A percentile compares a stretch with the other conserved stretches of the same genome.
phyloP scores from a whole-genome alignment of 257 asterid genomes.

The Thymus mandschuricus region DNA sequence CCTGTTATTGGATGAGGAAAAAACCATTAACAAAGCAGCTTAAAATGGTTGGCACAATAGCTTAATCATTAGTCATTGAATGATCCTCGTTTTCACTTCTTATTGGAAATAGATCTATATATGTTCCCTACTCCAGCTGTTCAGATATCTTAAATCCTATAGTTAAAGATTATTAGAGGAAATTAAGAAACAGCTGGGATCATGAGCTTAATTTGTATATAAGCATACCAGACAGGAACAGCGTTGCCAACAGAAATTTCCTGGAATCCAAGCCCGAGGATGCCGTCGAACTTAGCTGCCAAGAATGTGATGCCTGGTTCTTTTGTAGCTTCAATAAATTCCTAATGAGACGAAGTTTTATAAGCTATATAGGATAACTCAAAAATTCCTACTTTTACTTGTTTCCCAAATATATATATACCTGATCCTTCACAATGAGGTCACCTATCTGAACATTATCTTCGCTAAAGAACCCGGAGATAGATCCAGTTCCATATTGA shows the following conservation, averaged over 20 bases:
- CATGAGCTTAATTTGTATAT: not conserved
- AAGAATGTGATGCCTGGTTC: conserved; percentile 83
- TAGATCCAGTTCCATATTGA: conserved; percentile 90
- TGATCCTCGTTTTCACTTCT: not conserved
- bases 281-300: conserved; percentile 92
- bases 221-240: conserved; percentile 82
- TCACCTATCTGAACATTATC: conserved; percentile 66
- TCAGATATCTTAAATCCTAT: too few species aligned
- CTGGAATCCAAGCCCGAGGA: conserved; percentile 92
- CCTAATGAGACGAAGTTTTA: conserved; percentile 47
- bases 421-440: conserved; percentile 77
- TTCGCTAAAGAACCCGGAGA: conserved; percentile 86
- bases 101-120: not conserved
- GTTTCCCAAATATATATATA: conserved; percentile 22
- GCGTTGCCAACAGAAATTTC: conserved; percentile 82
- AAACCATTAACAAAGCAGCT: not conserved
- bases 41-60: not conserved
- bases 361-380: not conserved
- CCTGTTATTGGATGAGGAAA: conserved; percentile 43
- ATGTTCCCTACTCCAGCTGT: not conserved
- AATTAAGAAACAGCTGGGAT: not conserved
- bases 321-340: conserved; percentile 82
- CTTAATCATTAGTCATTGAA: too few species aligned
- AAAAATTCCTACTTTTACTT: not conserved
- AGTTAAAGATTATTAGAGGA: not conserved